Conservation (phyloP, 441 rosid species). For the Macaranga tanarius region DNA sequence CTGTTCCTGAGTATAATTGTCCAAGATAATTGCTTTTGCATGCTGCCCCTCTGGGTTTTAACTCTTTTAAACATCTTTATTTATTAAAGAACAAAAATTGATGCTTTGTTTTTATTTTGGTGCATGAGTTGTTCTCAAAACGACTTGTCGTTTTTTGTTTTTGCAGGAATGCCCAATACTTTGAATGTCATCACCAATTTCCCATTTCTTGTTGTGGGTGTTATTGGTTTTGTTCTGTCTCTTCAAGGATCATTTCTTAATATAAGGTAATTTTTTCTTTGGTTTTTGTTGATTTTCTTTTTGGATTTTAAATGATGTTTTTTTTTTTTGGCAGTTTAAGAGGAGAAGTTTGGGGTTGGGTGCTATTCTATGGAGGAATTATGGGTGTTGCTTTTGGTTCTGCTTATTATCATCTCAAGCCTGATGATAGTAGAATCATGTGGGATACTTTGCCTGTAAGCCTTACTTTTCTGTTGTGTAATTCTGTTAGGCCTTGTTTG, state of each 20-base stretch:
- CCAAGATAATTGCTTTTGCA: conserved; percentile 1
- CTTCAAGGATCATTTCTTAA: conserved; percentile 63
- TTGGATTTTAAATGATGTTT: conserved; percentile 3
- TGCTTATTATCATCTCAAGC: conserved; percentile 84
- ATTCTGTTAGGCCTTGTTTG: not conserved
- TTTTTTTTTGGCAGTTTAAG: conserved; percentile 41
- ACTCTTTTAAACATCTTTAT: too few relatives aligned
- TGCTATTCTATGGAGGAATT: conserved; percentile 63
- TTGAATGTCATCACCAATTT: conserved; percentile 83
- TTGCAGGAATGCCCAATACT: conserved; percentile 78
- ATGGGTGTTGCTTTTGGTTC: conserved; percentile 77
- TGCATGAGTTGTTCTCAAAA: not conserved
- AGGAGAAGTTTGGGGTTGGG: conserved; percentile 86
- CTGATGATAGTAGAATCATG: conserved; percentile 60
- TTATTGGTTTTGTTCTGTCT: conserved; percentile 70
- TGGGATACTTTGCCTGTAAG: conserved; percentile 88
- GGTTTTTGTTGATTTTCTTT: not conserved
- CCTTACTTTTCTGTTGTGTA: conserved; percentile 21
- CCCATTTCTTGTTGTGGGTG: conserved; percentile 79
- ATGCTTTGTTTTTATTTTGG: too few relatives aligned
- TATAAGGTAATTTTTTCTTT: conserved; percentile 41
- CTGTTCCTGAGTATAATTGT: not conserved
- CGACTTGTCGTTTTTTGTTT: conserved; percentile 6
- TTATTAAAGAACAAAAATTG: too few relatives aligned
- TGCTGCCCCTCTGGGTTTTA: conserved; percentile 8